Evolutionary conservation across 495 filamentous ascomycete species (phyloP).

Genomic region (Tuber calosporum): DNA sequence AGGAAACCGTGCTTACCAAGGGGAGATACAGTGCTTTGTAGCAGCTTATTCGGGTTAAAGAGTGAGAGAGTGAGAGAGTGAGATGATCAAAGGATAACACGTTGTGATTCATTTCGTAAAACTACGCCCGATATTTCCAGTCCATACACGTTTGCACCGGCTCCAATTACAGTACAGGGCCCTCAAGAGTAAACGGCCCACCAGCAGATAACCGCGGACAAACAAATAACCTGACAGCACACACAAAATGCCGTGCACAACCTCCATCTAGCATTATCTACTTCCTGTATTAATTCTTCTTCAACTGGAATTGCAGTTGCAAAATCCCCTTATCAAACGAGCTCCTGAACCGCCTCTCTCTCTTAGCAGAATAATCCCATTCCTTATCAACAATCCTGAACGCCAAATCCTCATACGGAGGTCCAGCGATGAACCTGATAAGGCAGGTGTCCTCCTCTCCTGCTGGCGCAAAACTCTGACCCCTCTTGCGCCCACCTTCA

Average conservation of each 20-base stretch:
- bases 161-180: too few species aligned
- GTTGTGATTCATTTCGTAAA: neutral
- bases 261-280: constrained; percentile 17
- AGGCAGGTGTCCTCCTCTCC: constrained; percentile 96
- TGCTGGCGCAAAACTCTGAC: constrained; percentile 89
- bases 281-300: constrained; percentile 53
- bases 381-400: constrained; percentile 98
- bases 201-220: neutral
- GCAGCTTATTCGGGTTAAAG: neutral
- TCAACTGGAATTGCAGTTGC: constrained; percentile 97
- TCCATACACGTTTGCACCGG: too few species aligned
- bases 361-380: constrained; percentile 97
- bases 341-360: constrained; percentile 89
- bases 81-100: neutral
- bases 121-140: neutral
- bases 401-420: constrained; percentile 93
- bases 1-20: neutral
- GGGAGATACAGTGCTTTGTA: neutral
- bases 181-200: neutral
- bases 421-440: constrained; percentile 90
- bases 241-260: neutral
- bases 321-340: constrained; percentile 98
- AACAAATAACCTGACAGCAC: neutral
- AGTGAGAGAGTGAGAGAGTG: neutral
- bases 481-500: constrained; percentile 77